These are phyloP conservation scores for Colletotrichum abscissum DNA, from an alignment of 2,329 filamentous ascomycete genomes.

Conservation along the genomic window DNA sequence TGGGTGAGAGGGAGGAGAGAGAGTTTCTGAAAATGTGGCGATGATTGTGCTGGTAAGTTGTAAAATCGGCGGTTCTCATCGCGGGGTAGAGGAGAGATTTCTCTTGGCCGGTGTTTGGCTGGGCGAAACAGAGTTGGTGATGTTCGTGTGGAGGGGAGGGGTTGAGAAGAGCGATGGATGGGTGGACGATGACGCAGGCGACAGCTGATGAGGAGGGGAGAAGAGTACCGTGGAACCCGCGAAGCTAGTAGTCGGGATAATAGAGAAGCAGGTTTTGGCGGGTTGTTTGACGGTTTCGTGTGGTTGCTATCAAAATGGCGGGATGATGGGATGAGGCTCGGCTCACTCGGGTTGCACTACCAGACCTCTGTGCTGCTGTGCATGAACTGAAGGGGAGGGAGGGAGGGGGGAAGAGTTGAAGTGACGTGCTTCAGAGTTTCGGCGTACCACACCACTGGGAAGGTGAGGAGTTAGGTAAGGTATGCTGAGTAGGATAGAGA, in stretches of 20 bases:
- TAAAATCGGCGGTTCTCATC: background rate
- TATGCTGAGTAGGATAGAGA: too few species aligned
- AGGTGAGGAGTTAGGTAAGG: background rate
- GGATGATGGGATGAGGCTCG: constrained; percentile 6
- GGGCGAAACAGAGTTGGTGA: constrained; percentile 19
- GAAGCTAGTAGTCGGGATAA: too few species aligned
- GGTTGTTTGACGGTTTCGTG: constrained; percentile 29
- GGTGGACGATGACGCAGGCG: constrained; percentile 3
- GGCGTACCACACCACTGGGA: constrained; percentile 9
- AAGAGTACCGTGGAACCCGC: too few species aligned
- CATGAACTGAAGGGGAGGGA: background rate
- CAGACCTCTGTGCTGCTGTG: background rate
- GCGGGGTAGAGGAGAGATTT: background rate
- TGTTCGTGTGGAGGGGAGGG: background rate
- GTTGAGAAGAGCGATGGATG: background rate
- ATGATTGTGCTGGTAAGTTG: background rate
- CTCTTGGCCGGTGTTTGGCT: constrained; percentile 10
- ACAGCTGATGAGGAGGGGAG: background rate
- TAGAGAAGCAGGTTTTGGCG: constrained; percentile 10
- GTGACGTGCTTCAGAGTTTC: constrained; percentile 16
- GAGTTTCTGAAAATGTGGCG: background rate
- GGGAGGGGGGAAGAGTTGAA: background rate
- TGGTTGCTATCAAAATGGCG: constrained; percentile 7
- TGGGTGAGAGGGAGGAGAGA: background rate
- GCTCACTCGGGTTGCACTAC: background rate